phyloP scores from a whole-genome alignment of 305 asterid genomes.

The Fraxinus paxiana region DNA sequence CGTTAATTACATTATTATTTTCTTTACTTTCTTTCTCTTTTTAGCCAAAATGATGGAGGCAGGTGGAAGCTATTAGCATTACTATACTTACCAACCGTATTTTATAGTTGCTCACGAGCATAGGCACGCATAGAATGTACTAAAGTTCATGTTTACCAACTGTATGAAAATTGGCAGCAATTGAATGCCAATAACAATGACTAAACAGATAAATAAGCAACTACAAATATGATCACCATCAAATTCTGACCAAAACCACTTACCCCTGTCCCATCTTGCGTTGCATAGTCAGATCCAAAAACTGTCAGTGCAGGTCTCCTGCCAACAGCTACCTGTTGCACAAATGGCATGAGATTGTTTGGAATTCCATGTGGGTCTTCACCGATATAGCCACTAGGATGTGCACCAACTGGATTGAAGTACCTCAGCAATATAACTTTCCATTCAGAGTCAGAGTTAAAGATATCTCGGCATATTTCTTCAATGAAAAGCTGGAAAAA shows the following conservation, averaged over 20 bases:
- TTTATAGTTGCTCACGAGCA: background rate
- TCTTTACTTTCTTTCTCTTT: background rate
- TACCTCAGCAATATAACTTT: constrained; percentile 61
- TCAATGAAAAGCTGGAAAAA: constrained; percentile 45
- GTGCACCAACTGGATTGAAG: constrained; percentile 73
- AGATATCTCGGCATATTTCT: constrained; percentile 43
- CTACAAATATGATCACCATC: background rate
- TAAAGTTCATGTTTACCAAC: background rate
- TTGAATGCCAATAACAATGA: background rate
- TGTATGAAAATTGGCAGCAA: background rate
- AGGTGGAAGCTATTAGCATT: background rate
- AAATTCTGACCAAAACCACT: background rate
- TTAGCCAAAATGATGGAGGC: background rate
- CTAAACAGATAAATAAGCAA: background rate
- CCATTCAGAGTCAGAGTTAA: constrained; percentile 44
- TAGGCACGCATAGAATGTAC: background rate
- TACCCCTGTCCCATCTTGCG: constrained; percentile 74
- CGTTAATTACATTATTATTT: background rate
- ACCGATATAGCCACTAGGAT: constrained; percentile 57
- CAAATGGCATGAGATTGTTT: constrained; percentile 71
- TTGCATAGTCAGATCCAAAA: constrained; percentile 54
- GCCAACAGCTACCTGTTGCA: constrained; percentile 70
- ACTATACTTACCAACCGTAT: background rate
- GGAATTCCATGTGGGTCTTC: constrained; percentile 72
- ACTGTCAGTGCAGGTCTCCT: constrained; percentile 54